phyloP scores from a whole-genome alignment of 1,284 basidiomycete genomes.

The Rhizoctonia solani region DNA sequence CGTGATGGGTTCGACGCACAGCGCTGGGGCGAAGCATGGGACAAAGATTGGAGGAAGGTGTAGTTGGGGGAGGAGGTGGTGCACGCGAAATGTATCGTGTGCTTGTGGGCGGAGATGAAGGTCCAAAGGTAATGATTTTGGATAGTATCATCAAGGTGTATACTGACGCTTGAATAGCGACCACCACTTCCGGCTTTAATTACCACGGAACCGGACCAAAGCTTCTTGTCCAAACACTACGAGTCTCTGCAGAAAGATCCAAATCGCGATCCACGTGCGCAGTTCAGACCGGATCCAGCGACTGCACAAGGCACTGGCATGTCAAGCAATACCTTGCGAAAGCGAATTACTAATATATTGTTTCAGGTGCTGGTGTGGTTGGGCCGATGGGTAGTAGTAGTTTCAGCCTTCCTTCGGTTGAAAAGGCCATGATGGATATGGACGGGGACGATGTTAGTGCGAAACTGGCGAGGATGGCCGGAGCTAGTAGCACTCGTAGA shows the following conservation, averaged over 20 bases:
- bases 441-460: constrained; percentile 56
- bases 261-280: constrained; percentile 83
- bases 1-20: constrained; percentile 90
- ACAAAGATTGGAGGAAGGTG: constrained; percentile 61
- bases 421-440: constrained; percentile 83
- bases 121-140: constrained; percentile 71
- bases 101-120: constrained; percentile 70
- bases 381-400: constrained; percentile 85
- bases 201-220: constrained; percentile 79
- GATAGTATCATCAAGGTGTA: too few species aligned
- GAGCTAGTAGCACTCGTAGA: constrained; percentile 43
- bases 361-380: constrained; percentile 58
- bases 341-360: constrained; percentile 45
- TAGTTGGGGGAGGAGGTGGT: constrained; percentile 51
- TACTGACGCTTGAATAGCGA: too few species aligned
- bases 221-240: constrained; percentile 85
- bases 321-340: constrained; percentile 48
- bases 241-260: constrained; percentile 87
- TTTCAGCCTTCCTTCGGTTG: constrained; percentile 82
- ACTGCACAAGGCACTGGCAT: constrained; percentile 48
- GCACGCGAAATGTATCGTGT: constrained; percentile 61
- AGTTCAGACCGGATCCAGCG: constrained; percentile 73
- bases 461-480: constrained; percentile 44
- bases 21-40: constrained; percentile 83
- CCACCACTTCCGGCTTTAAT: constrained; percentile 73